These are phyloP conservation scores for Ehretia macrophylla DNA, from an alignment of 257 asterid species.

Conservation along the genomic window DNA sequence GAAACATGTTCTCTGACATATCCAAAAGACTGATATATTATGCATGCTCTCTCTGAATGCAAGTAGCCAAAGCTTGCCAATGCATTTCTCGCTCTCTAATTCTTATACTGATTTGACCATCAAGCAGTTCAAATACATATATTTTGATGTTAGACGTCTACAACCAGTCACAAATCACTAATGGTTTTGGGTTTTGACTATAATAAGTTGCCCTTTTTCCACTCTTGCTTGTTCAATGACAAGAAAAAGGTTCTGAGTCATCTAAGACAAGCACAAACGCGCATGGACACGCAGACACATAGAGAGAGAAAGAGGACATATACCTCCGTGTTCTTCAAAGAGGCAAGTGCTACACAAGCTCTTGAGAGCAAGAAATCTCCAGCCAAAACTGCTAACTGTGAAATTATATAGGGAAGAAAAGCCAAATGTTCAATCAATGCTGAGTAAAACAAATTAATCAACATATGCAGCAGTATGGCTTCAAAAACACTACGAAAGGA, in stretches of 20 bases:
- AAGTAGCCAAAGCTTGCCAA: too few relatives aligned
- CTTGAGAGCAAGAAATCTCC: slow-evolving; percentile 93
- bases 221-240: not conserved
- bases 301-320: slow-evolving; percentile 8
- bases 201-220: not conserved
- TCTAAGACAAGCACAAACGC: not conserved
- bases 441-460: not conserved
- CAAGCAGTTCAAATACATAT: not conserved
- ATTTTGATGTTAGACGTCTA: not conserved
- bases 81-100: too few relatives aligned
- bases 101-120: not conserved
- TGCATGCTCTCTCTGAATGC: too few relatives aligned
- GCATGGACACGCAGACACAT: not conserved
- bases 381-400: slow-evolving; percentile 89
- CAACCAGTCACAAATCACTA: not conserved
- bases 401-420: slow-evolving; percentile 16
- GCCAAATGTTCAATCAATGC: not conserved
- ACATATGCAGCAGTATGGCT: not conserved
- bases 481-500: not conserved
- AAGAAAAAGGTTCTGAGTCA: not conserved
- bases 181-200: not conserved
- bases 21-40: too few relatives aligned
- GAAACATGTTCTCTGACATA: too few relatives aligned
- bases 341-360: slow-evolving; percentile 96
- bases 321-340: slow-evolving; percentile 93